Percentiles rank a stretch among this genome's conserved stretches.
Conservation (phyloP, 176 grass and related monocot species). For the Phragmites australis region DNA sequence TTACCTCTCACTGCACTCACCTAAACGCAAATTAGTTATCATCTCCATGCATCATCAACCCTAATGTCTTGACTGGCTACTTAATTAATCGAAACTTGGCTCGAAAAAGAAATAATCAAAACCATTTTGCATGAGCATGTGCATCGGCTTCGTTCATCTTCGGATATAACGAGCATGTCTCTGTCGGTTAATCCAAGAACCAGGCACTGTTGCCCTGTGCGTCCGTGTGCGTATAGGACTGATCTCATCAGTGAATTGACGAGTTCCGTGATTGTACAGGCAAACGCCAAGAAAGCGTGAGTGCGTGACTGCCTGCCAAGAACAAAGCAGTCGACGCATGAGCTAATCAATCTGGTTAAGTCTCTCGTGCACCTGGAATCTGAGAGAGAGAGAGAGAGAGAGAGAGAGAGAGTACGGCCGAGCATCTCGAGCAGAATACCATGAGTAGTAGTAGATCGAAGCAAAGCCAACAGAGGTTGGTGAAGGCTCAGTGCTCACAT, state of each 20-base stretch:
- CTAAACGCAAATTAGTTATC: neutral
- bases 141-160: no score
- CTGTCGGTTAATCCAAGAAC: neutral
- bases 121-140: neutral
- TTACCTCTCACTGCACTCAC: slow-evolving; percentile 4
- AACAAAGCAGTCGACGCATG: slow-evolving; percentile 34
- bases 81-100: no score
- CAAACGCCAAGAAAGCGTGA: slow-evolving; percentile 35
- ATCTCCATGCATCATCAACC: neutral
- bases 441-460: slow-evolving; percentile 12
- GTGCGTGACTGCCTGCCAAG: slow-evolving; percentile 7
- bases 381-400: neutral
- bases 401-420: neutral
- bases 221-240: neutral
- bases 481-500: slow-evolving; percentile 44
- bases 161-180: no score
- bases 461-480: slow-evolving; percentile 45
- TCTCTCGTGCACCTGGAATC: neutral
- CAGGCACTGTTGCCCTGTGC: neutral
- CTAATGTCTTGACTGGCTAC: neutral
- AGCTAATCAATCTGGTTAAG: slow-evolving; percentile 37
- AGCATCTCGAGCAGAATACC: neutral
- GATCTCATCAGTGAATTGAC: neutral
- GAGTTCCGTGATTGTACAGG: slow-evolving; percentile 25
- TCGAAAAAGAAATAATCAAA: no score